Conservation (phyloP, 768 basidiomycete genomes). For the Chlorophyllum brunneum region DNA sequence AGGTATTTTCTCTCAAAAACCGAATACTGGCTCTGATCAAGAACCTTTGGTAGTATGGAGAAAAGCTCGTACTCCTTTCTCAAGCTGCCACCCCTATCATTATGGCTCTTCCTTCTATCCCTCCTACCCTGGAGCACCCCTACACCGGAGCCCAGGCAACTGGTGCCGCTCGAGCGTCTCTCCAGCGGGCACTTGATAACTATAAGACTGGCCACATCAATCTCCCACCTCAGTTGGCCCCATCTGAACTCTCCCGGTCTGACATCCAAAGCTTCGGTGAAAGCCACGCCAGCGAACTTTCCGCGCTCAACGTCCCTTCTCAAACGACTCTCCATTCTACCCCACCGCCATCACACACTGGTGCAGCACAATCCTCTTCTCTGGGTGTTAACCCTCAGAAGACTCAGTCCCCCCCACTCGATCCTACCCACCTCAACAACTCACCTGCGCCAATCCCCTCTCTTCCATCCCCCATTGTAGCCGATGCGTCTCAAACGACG, state of each 20-base stretch:
- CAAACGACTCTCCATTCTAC: constrained; percentile 19
- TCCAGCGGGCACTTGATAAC: constrained; percentile 76
- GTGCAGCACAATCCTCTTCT: constrained; percentile 13
- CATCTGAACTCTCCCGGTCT: constrained; percentile 59
- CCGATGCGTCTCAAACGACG: constrained; percentile 1
- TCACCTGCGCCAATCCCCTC: constrained; percentile 36
- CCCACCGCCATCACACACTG: constrained; percentile 19
- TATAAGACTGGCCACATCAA: constrained; percentile 67
- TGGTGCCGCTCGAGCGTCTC: constrained; percentile 64
- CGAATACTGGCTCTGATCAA: background rate
- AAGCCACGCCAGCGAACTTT: constrained; percentile 74
- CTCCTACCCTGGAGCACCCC: constrained; percentile 50
- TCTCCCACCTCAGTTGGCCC: constrained; percentile 40
- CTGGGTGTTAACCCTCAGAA: constrained; percentile 8
- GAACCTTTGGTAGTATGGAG: constrained; percentile 57
- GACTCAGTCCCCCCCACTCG: constrained; percentile 26
- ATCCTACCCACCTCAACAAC: constrained; percentile 31
- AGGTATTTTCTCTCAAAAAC: constrained; percentile 13
- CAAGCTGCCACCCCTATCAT: constrained; percentile 68
- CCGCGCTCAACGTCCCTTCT: constrained; percentile 39
- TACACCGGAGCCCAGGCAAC: constrained; percentile 64
- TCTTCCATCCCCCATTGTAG: constrained; percentile 16
- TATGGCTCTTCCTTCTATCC: constrained; percentile 59
- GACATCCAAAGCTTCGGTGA: constrained; percentile 84
- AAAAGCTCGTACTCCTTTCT: constrained; percentile 71